Conservation (phyloP, 345 rosid genomes). For the sweet orange (Citrus sinensis) region DVS_A1.0 CM039167.1:4963501-4964000, state of each 20-base stretch:
- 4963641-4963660: not conserved
- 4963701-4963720: not conserved
- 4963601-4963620: not conserved
- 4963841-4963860: not conserved
- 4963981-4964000: not conserved
- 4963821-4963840: not conserved
- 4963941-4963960: not conserved
- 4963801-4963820: not conserved
- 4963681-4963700: not conserved
- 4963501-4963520: slow-evolving; percentile 97
- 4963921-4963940: not conserved
- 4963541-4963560: not conserved
- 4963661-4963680: not conserved
- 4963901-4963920: not conserved
- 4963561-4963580: not conserved
- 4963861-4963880: not conserved
- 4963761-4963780: not conserved
- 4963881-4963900: not conserved
- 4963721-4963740: not conserved
- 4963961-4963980: not conserved
- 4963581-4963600: not conserved
- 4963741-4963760: not conserved
- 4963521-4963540: slow-evolving; percentile 45
- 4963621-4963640: not conserved
- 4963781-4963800: not conserved